Percentiles rank a stretch among this genome's conserved stretches.
Conservation (phyloP, 805 yeast species). For the Wickerhamiella siamensis region DNA sequence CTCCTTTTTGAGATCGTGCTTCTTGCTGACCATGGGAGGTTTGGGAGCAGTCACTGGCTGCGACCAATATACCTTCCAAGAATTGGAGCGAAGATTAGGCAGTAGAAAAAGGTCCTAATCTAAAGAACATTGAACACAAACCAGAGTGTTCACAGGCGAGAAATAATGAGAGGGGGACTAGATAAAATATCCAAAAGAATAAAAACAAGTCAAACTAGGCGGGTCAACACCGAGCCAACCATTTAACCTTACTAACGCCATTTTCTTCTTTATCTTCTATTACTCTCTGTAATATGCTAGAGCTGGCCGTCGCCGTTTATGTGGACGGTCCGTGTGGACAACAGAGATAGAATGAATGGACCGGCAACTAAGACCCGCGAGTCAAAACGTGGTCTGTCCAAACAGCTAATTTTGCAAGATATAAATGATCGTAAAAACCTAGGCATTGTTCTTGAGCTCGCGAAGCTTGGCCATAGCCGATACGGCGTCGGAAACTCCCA, state of each 20-base stretch:
- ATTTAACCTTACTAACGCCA: background rate
- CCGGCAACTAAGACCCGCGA: background rate
- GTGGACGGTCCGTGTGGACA: slow-evolving; percentile 32
- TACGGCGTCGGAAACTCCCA: slow-evolving; percentile 37
- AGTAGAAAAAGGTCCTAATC: too few relatives aligned
- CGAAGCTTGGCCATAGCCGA: slow-evolving; percentile 64
- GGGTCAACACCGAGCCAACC: background rate
- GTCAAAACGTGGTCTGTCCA: background rate
- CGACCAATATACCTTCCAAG: too few relatives aligned
- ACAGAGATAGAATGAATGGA: slow-evolving; percentile 31
- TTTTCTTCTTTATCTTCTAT: slow-evolving; percentile 1
- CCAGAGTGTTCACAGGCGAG: too few relatives aligned
- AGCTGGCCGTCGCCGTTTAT: slow-evolving; percentile 8
- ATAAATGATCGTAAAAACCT: slow-evolving; percentile 2
- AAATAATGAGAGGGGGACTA: too few relatives aligned
- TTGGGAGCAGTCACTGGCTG: too few relatives aligned
- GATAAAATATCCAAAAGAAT: too few relatives aligned
- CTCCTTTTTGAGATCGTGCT: slow-evolving; percentile 1
- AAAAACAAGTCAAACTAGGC: too few relatives aligned
- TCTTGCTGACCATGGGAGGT: background rate
- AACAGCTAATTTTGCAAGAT: background rate
- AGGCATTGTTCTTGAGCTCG: slow-evolving; percentile 54
- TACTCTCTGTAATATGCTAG: slow-evolving; percentile 10
- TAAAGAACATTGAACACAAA: too few relatives aligned
- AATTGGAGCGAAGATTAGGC: too few relatives aligned